A percentile compares a stretch with the other conserved stretches of the same genome.
Conservation (phyloP, 2,329 filamentous ascomycete genomes). For the Fusarium praegraminearum region DNA sequence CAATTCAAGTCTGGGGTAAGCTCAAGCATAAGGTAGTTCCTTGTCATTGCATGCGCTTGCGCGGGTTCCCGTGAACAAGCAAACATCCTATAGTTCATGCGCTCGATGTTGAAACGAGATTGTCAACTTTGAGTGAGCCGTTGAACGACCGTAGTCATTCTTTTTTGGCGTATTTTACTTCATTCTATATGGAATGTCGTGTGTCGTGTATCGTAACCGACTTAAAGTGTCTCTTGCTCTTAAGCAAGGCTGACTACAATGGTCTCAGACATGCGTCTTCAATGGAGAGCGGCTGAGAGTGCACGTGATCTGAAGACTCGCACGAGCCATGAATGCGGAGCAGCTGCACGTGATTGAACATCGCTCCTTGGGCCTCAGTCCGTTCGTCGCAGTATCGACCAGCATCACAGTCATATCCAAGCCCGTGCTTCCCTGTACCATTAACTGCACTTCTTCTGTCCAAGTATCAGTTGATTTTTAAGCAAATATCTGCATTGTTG, state of each 20-base stretch:
- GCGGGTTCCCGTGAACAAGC: background rate
- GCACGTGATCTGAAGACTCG: constrained; percentile 43
- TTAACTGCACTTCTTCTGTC: constrained; percentile 54
- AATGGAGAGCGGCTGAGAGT: constrained; percentile 17
- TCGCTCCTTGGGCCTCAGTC: constrained; percentile 37
- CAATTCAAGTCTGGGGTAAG: background rate
- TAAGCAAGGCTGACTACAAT: constrained; percentile 5
- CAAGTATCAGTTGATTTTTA: constrained; percentile 56
- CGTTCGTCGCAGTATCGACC: constrained; percentile 41
- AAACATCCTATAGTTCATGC: constrained; percentile 8
- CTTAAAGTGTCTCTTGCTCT: constrained; percentile 2
- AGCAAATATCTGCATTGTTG: constrained; percentile 51
- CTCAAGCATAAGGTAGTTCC: background rate
- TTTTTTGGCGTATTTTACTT: background rate
- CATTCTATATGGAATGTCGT: background rate
- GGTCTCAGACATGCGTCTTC: background rate
- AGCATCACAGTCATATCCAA: constrained; percentile 40
- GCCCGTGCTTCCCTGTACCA: constrained; percentile 47
- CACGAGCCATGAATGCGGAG: constrained; percentile 46
- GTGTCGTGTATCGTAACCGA: background rate
- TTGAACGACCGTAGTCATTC: too few species aligned
- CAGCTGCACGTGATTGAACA: constrained; percentile 45
- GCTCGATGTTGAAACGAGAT: background rate
- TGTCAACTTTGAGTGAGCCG: background rate
- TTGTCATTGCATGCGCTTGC: background rate